phyloP scores from a whole-genome alignment of 352 stramenopile genomes.

The Poterioochromonas sp. region DNA sequence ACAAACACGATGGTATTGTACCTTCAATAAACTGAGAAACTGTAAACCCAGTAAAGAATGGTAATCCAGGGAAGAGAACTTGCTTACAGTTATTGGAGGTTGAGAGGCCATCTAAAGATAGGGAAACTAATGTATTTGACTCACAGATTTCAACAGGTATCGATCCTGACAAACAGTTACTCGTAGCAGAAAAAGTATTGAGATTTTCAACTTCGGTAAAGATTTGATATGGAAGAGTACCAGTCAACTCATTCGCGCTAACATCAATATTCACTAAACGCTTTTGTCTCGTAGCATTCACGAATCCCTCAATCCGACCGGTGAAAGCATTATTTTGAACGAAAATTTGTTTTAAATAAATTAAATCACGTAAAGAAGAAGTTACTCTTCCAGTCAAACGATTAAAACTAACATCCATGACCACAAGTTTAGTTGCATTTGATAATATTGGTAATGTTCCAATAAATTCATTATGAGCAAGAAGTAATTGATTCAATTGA shows the following conservation, averaged over 20 bases:
- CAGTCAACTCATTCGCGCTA: background rate
- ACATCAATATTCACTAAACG: background rate
- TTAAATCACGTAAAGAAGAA: background rate
- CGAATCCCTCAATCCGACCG: background rate
- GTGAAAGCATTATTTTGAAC: background rate
- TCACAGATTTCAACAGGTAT: background rate
- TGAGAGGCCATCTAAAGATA: background rate
- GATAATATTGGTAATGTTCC: background rate
- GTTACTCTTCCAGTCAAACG: background rate
- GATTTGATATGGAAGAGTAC: background rate
- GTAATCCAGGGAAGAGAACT: background rate
- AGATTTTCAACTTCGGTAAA: background rate
- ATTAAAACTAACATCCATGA: background rate
- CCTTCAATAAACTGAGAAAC: background rate
- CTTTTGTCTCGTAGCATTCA: background rate
- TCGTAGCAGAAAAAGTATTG: background rate
- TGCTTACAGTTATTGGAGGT: background rate
- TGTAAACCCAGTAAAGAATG: background rate
- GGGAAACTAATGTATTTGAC: background rate
- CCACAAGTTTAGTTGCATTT: background rate
- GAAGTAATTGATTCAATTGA: background rate
- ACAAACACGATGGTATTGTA: background rate
- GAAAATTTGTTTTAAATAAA: background rate
- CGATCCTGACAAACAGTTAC: background rate
- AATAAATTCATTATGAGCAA: background rate